phyloP scores from a whole-genome alignment of 2,329 filamentous ascomycete genomes.

The Cytospora piceicola region DNA sequence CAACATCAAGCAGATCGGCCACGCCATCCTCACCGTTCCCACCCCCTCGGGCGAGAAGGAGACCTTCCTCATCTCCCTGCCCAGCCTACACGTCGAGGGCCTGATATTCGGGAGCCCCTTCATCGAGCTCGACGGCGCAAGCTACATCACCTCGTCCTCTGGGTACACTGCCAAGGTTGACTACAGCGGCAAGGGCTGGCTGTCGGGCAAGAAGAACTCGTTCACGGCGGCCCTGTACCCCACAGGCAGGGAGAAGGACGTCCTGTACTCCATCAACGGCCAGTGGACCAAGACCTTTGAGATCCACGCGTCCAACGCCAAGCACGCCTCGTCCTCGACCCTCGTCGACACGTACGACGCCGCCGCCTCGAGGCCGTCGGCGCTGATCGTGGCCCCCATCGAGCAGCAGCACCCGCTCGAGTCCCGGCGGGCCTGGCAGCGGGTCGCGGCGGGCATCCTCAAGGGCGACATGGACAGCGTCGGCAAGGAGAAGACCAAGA shows the following conservation, averaged over 20 bases:
- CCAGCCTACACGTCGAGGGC: conserved; percentile 89
- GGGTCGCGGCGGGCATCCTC: conserved; percentile 79
- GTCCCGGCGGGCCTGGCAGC: conserved; percentile 83
- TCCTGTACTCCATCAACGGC: conserved; percentile 80
- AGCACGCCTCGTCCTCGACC: conserved; percentile 52
- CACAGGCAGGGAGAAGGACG: conserved; percentile 72
- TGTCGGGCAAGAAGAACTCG: conserved; percentile 93
- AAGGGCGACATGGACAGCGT: conserved; percentile 84
- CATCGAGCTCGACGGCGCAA: conserved; percentile 84
- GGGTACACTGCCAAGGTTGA: conserved; percentile 90
- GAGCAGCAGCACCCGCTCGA: conserved; percentile 86
- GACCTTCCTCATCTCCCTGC: conserved; percentile 88
- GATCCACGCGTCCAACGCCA: conserved; percentile 68
- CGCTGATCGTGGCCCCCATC: conserved; percentile 71
- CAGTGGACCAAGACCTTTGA: conserved; percentile 88
- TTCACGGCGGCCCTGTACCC: conserved; percentile 76
- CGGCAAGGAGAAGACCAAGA: conserved; percentile 78
- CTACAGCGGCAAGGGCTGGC: conserved; percentile 91
- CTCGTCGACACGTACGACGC: conserved; percentile 66
- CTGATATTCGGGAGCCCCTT: conserved; percentile 86
- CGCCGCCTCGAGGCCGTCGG: conserved; percentile 60
- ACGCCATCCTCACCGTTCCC: conserved; percentile 80
- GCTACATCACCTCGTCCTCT: conserved; percentile 82
- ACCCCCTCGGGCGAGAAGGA: conserved; percentile 54
- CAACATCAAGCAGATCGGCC: conserved; percentile 91